Evolutionary conservation across 257 asterid genomes (phyloP), one percentile per base, ranked within the genome.

Genomic region (Rehmannia glutinosa): DNA sequence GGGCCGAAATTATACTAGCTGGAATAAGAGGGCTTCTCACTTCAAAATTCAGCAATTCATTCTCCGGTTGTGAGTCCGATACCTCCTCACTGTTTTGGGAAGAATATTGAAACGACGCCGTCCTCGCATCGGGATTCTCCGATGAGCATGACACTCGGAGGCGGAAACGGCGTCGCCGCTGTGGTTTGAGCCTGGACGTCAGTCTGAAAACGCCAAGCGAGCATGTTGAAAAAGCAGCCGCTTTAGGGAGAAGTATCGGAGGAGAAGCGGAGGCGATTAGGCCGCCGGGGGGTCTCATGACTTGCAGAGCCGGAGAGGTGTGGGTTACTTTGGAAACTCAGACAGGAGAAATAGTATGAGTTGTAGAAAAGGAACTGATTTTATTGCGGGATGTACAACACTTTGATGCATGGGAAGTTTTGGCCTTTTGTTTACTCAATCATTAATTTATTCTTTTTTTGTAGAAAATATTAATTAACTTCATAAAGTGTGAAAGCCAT

Each of bases 1-100:
- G 80, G 51, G 71, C 59, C 43, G 79, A 58, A 45, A 78, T 15
- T 2, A 80, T 41, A 52, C 51, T 71, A 51, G 77, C 70, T 2
- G 80, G 79, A 70, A 80, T 53, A 25, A 59, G 55, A 32, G 96
- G 86, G 66, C 54, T 84, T 74, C 92, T 75, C 66, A 81, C 75
- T 84, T 81, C 84, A 32, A 72, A 63, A 68, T 64, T 81, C 46
- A 81, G 59, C 41, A 64, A 77, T 65, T 84, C 73, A 50, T 27
- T 63, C 60, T 42, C 76, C 5, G 81, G 36, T 56, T 28, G 38
- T 20, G 78, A 52, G 21, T 71, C 80, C 57, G 38, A 1, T 7
- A 52, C 72, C 61, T 70, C 70, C 70, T 4, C 73, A 62, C 36
- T 73, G 66, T 58, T 58, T 56, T 33, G 63, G 49, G 70, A 51